These are phyloP conservation scores for Colletotrichum ledebouriae DNA, from an alignment of 2,329 filamentous ascomycete species.

Conservation along the genomic window DNA sequence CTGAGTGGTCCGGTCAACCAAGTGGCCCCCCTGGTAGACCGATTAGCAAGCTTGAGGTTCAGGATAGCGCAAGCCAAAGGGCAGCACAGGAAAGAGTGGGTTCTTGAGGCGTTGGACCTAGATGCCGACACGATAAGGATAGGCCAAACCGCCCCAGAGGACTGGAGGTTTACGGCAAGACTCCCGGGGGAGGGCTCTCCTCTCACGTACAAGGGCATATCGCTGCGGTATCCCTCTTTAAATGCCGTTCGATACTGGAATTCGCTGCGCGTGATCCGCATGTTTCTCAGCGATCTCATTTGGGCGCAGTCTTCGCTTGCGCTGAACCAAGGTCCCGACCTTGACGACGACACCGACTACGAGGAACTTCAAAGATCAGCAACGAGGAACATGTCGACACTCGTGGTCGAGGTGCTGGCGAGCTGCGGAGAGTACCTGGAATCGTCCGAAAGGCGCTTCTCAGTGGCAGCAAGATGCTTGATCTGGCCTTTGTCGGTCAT, in stretches of 20 bases:
- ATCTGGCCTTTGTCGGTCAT: slow-evolving; percentile 46
- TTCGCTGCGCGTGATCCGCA: slow-evolving; percentile 45
- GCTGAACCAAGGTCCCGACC: slow-evolving; percentile 18
- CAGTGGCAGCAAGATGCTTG: slow-evolving; percentile 44
- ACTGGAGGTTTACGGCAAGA: slow-evolving; percentile 32
- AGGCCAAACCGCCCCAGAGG: slow-evolving; percentile 19
- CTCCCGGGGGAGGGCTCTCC: slow-evolving; percentile 14
- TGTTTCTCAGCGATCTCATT: slow-evolving; percentile 45
- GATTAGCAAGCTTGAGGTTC: slow-evolving; percentile 42
- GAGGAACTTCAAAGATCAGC: slow-evolving; percentile 29
- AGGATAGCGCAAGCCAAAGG: slow-evolving; percentile 19
- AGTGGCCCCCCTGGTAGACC: slow-evolving; percentile 43
- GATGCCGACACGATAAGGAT: slow-evolving; percentile 41
- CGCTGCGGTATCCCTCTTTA: slow-evolving; percentile 44
- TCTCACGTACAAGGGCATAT: slow-evolving; percentile 42
- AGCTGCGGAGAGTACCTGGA: slow-evolving; percentile 44
- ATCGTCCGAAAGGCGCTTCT: slow-evolving; percentile 40
- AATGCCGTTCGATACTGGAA: slow-evolving; percentile 47
- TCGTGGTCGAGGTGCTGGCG: slow-evolving; percentile 45
- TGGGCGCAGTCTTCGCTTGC: slow-evolving; percentile 21
- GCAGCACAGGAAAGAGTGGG: slow-evolving; percentile 26
- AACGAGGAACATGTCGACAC: slow-evolving; percentile 37
- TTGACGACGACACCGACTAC: slow-evolving; percentile 25
- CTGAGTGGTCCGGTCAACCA: slow-evolving; percentile 37
- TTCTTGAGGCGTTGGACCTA: slow-evolving; percentile 44